These are phyloP conservation scores for Calocera viscosa DNA, from an alignment of 768 basidiomycete genomes.

Conservation along the genomic window DNA sequence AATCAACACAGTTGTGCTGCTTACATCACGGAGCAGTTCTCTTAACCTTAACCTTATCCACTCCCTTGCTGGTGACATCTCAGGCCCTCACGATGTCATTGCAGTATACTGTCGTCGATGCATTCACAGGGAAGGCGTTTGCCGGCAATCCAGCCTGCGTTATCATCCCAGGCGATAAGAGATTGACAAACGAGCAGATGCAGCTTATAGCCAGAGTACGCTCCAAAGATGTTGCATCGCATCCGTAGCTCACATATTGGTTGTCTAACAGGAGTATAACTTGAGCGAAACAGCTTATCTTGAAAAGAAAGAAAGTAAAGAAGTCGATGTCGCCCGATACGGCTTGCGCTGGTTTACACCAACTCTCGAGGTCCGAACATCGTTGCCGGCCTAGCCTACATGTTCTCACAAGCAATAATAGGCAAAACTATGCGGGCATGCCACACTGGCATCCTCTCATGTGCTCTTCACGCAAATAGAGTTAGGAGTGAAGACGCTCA, in stretches of 20 bases:
- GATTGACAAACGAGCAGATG: background rate
- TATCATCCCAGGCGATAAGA: background rate
- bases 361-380: constrained; percentile 16
- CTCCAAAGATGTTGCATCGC: background rate
- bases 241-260: background rate
- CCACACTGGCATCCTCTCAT: constrained; percentile 25
- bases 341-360: constrained; percentile 26
- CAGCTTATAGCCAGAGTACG: background rate
- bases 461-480: constrained; percentile 20
- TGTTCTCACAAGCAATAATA: background rate
- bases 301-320: background rate
- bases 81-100: background rate
- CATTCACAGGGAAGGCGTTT: background rate
- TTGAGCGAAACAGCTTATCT: background rate
- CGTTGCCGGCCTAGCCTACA: background rate
- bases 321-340: constrained; percentile 12
- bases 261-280: background rate
- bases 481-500: constrained; percentile 10
- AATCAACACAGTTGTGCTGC: no score
- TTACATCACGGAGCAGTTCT: no score
- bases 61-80: background rate
- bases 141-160: constrained; percentile 1
- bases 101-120: background rate
- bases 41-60: no score
- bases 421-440: constrained; percentile 26